Conservation (phyloP, 2,329 filamentous ascomycete genomes). For the Ceratocystis cacaofunesta region DNA sequence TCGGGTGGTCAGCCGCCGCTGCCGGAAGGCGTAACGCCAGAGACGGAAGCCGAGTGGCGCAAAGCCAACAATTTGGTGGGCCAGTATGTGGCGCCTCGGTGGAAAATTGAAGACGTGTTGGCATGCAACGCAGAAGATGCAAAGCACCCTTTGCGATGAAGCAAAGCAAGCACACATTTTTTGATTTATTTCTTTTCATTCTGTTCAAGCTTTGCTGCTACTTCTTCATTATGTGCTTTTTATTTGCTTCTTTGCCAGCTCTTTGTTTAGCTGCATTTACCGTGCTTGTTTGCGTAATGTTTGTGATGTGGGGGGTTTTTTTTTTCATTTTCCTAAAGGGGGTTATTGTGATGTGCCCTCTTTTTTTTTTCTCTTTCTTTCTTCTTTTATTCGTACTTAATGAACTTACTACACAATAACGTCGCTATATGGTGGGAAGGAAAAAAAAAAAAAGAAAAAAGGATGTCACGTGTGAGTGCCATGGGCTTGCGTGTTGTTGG, state of each 20-base stretch:
- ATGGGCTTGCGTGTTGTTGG: neutral
- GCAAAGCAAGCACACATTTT: neutral
- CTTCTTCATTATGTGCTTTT: neutral
- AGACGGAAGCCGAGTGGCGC: slow-evolving; percentile 57
- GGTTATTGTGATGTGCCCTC: neutral
- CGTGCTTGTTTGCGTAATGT: slow-evolving; percentile 2
- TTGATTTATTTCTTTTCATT: slow-evolving; percentile 10
- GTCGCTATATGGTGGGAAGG: neutral
- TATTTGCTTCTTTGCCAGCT: neutral
- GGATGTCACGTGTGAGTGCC: neutral
- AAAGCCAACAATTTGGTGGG: slow-evolving; percentile 51
- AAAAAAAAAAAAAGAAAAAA: no score
- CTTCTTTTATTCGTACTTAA: slow-evolving; percentile 4
- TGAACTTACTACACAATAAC: neutral
- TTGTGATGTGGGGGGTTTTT: neutral
- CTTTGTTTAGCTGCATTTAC: neutral
- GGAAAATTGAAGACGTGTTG: slow-evolving; percentile 73
- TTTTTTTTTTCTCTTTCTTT: neutral
- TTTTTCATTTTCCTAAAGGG: neutral
- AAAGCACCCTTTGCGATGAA: slow-evolving; percentile 54
- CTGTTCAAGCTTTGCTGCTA: neutral
- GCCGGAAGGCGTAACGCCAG: slow-evolving; percentile 52
- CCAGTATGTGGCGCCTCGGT: slow-evolving; percentile 62
- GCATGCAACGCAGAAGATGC: slow-evolving; percentile 59
- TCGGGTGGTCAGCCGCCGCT: slow-evolving; percentile 73